Evolutionary conservation across 768 basidiomycete species (phyloP).

Genomic region (Kwoniella bestiolae): DNA sequence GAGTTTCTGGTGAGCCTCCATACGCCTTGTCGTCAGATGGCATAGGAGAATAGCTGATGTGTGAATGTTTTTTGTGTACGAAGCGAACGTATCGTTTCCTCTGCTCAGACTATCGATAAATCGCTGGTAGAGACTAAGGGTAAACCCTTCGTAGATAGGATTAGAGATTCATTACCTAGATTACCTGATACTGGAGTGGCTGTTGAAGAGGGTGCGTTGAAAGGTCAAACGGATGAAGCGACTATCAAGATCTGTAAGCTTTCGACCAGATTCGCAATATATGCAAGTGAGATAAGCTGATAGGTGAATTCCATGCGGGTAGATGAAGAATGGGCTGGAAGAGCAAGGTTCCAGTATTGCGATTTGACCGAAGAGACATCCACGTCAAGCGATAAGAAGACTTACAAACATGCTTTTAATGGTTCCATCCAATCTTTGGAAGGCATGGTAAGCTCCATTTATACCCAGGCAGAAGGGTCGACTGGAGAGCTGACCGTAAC

Average conservation of each 20-base stretch:
- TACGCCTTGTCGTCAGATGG: no score
- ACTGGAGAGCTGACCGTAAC: neutral
- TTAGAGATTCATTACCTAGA: conserved; percentile 76
- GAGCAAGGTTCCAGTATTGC: conserved; percentile 86
- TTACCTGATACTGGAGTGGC: conserved; percentile 60
- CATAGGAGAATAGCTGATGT: no score
- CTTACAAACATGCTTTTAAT: conserved; percentile 37
- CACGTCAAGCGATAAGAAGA: neutral
- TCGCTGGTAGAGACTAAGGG: conserved; percentile 89
- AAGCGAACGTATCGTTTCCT: conserved; percentile 75
- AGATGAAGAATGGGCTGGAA: conserved; percentile 80
- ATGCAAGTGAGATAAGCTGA: no score
- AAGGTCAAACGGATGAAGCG: conserved; percentile 69
- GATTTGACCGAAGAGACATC: conserved; percentile 68
- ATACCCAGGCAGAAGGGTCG: neutral
- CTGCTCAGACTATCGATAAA: conserved; percentile 82
- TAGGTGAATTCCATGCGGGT: no score
- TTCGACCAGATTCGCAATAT: no score
- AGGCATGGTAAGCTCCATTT: conserved; percentile 18
- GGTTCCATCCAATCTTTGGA: conserved; percentile 21
- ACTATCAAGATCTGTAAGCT: conserved; percentile 64
- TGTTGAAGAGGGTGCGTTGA: conserved; percentile 57
- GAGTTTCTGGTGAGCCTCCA: conserved; percentile 67
- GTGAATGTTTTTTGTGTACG: no score
- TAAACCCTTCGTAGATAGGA: conserved; percentile 76